Conservation (phyloP, 2,329 filamentous ascomycete species). For the Ceratocystis albifundus region DNA sequence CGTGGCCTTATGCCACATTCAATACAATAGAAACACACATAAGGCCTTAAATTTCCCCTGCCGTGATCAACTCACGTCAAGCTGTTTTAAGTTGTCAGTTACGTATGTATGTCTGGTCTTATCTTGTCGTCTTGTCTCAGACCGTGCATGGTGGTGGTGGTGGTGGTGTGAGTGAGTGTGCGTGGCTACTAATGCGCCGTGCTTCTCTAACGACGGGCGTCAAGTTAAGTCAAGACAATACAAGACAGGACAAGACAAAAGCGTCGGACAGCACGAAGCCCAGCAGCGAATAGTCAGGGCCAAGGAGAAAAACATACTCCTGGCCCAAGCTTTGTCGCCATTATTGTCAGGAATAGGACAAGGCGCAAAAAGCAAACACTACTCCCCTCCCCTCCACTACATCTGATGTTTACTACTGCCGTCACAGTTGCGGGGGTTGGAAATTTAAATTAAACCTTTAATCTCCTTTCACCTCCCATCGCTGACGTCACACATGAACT, state of each 20-base stretch:
- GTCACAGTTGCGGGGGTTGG: too few species aligned
- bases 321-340: background rate
- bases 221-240: too few species aligned
- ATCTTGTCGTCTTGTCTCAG: background rate
- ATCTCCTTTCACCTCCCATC: too few species aligned
- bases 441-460: too few species aligned
- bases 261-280: background rate
- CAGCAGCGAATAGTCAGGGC: too few species aligned
- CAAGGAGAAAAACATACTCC: background rate
- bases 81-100: too few species aligned
- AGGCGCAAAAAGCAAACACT: background rate
- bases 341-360: background rate
- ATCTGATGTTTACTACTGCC: background rate
- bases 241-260: too few species aligned
- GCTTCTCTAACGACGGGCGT: background rate
- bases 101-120: background rate
- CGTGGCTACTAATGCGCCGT: background rate
- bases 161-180: background rate
- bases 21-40: background rate
- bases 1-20: background rate
- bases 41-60: background rate
- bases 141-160: background rate
- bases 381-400: too few species aligned
- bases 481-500: too few species aligned
- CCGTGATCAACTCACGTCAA: too few species aligned